A percentile compares a stretch with the other conserved stretches of the same genome.
These are phyloP conservation scores for Colletotrichum simmondsii DNA, from an alignment of 2,329 filamentous ascomycete genomes.

Conservation along the genomic window DNA sequence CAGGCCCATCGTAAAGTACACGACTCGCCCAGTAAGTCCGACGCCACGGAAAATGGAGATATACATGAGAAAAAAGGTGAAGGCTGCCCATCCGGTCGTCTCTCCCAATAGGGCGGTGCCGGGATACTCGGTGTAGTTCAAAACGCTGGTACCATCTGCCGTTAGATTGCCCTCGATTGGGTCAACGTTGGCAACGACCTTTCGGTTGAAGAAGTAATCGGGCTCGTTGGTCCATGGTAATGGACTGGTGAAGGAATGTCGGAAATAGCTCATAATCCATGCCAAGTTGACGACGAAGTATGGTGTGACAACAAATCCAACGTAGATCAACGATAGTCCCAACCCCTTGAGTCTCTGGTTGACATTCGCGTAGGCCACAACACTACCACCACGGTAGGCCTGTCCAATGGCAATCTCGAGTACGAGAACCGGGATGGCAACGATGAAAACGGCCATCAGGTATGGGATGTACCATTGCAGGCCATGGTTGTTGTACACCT, in stretches of 20 bases:
- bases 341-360: conserved; percentile 63
- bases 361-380: conserved; percentile 65
- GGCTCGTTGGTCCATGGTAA: conserved; percentile 61
- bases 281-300: conserved; percentile 68
- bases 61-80: conserved; percentile 70
- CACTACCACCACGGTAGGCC: conserved; percentile 65
- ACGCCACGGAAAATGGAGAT: conserved; percentile 69
- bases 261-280: conserved; percentile 70
- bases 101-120: conserved; percentile 61
- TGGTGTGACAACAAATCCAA: conserved; percentile 65
- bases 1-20: conserved; percentile 71
- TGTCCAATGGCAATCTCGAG: conserved; percentile 78
- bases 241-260: conserved; percentile 64
- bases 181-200: conserved; percentile 60
- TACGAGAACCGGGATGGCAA: conserved; percentile 66
- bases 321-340: conserved; percentile 62
- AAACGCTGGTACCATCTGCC: conserved; percentile 41
- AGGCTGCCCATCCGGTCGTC: conserved; percentile 66
- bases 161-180: conserved; percentile 52
- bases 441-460: conserved; percentile 62
- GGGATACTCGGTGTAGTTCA: conserved; percentile 57
- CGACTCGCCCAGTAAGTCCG: conserved; percentile 66
- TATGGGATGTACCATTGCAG: conserved; percentile 72
- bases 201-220: conserved; percentile 62
- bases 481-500: conserved; percentile 69